These are phyloP conservation scores for Fusarium sp. DNA, from an alignment of 2,329 filamentous ascomycete genomes.

Conservation along the genomic window DNA sequence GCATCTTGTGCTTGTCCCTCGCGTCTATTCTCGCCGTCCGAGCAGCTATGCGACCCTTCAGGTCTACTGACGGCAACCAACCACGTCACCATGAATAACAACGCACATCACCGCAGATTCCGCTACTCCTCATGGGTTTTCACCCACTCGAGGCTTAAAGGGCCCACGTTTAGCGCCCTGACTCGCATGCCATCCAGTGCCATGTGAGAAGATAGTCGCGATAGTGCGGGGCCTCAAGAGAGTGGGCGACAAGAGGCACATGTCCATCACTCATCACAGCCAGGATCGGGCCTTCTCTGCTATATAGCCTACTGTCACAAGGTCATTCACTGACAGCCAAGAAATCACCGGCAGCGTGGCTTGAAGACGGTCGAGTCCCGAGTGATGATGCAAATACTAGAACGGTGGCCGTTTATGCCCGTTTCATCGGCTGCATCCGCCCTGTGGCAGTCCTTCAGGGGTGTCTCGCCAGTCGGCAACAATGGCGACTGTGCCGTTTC, in stretches of 20 bases:
- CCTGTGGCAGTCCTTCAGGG: constrained; percentile 13
- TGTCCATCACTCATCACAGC: constrained; percentile 2
- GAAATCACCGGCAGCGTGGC: background rate
- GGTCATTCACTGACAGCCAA: constrained; percentile 14
- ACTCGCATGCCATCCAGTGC: constrained; percentile 36
- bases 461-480: constrained; percentile 33
- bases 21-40: constrained; percentile 12
- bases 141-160: constrained; percentile 12
- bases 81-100: constrained; percentile 45
- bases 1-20: constrained; percentile 24
- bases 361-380: constrained; percentile 24
- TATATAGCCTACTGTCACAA: constrained; percentile 29
- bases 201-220: constrained; percentile 18
- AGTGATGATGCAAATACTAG: constrained; percentile 9
- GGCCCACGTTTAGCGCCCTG: constrained; percentile 31
- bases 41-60: constrained; percentile 16
- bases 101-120: constrained; percentile 29
- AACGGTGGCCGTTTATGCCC: constrained; percentile 9
- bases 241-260: constrained; percentile 3
- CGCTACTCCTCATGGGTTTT: constrained; percentile 3
- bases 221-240: constrained; percentile 22
- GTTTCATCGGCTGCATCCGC: constrained; percentile 38
- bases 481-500: constrained; percentile 25
- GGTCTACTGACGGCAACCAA: constrained; percentile 31
- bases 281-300: constrained; percentile 31